Evolutionary conservation across 345 rosid genomes (phyloP), one percentile per base, ranked within the genome.

Genomic region (sweet orange (Citrus sinensis)): DNA sequence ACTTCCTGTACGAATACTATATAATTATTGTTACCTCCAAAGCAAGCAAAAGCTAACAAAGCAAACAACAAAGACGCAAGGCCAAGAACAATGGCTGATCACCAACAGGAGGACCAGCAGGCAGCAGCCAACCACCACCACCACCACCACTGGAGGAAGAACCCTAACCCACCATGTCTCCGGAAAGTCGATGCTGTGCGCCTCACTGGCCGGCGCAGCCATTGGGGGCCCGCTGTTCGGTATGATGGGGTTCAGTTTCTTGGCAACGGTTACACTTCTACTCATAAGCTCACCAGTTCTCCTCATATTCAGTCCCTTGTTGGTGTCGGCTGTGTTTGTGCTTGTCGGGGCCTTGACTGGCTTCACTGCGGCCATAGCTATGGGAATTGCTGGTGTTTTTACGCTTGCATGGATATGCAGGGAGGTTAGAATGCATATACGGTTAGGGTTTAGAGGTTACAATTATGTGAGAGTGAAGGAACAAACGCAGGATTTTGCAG

Each of bases 281-380:
- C 74, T 86, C 9, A 30, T 80, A 40, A 69, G 27, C 81, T 86
- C 82, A n/a, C 91, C 87, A 27, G 71, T 83, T 34, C 73, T 88
- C 58, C 69, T 88, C 76, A 35, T 87, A 37, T 82, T 85, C 83
- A 78, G 78, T 68, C 89, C 89, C 32, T 78, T 86, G 42, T 81
- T 89, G 68, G 40, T 75, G 3, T 69, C 40, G 22, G 76, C 79
- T 25, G 67, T 76, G 2, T 79, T 77, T 35, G 54, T 83, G 69
- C 19, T 87, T 71, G 79, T 32, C n/a, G 76, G 68, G 19, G 87
- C 82, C 22, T 39, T 80, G 85, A 80, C 68, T 7, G 87, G 89
- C 34, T 78, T 82, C 34, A 83, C 80, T 4, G 55, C 72, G n/a
- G 86, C 87, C 9, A 79, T 77, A 51, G 67, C 74, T 74, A 82